Conservation (phyloP, 2,329 filamentous ascomycete genomes). For the Scedosporium apiospermum region DNA sequence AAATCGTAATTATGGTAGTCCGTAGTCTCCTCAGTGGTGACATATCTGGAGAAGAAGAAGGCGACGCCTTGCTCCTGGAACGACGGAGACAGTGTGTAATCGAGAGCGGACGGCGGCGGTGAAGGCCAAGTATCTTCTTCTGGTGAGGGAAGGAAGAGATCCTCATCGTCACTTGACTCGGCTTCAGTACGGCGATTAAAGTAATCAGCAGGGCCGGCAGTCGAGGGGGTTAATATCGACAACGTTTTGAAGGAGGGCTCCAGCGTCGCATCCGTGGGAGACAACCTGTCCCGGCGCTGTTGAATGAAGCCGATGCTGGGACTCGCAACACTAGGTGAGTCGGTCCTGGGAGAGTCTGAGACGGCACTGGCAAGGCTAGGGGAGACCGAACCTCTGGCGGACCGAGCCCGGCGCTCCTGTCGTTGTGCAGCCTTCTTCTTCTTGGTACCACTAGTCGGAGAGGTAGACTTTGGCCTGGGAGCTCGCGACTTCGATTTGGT, state of each 20-base stretch:
- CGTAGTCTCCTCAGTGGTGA: slow-evolving; percentile 30
- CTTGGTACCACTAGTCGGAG: neutral
- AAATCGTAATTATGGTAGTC: slow-evolving; percentile 43
- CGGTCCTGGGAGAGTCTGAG: neutral
- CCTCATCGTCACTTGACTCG: slow-evolving; percentile 16
- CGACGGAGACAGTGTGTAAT: slow-evolving; percentile 22
- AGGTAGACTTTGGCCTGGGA: neutral
- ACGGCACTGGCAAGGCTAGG: neutral
- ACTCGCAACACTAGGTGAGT: neutral
- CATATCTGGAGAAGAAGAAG: slow-evolving; percentile 43
- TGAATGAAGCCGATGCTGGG: neutral
- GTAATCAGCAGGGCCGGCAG: neutral
- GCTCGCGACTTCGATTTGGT: slow-evolving; percentile 18
- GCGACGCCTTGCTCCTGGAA: slow-evolving; percentile 34
- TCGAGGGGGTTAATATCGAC: slow-evolving; percentile 3
- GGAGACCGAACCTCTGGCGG: neutral
- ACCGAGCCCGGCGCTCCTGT: neutral
- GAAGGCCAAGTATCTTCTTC: slow-evolving; percentile 21
- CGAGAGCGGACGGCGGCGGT: slow-evolving; percentile 17
- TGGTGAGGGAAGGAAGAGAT: slow-evolving; percentile 19
- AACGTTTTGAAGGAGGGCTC: neutral
- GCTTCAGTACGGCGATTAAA: slow-evolving; percentile 3
- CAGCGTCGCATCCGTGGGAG: neutral
- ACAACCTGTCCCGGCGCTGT: neutral
- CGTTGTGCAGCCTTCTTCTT: neutral